Conservation (phyloP, 805 yeast genomes). For the Metschnikowia dekortorum region DNA sequence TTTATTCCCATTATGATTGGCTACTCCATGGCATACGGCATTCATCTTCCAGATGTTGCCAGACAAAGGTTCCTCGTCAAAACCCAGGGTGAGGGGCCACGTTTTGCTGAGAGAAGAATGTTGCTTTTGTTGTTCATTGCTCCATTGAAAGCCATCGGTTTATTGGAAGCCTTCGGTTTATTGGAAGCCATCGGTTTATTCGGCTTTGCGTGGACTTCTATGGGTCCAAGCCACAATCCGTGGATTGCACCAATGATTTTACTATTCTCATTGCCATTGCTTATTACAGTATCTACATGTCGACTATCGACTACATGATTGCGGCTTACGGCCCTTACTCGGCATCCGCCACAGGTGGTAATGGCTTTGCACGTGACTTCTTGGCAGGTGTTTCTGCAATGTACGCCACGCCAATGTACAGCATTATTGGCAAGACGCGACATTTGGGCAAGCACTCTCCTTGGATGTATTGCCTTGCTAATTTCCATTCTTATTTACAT, state of each 20-base stretch:
- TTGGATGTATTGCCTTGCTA: slow-evolving; percentile 30
- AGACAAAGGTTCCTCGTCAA: slow-evolving; percentile 25
- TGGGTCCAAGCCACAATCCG: slow-evolving; percentile 33
- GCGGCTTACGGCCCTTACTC: slow-evolving; percentile 41
- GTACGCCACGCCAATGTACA: slow-evolving; percentile 36
- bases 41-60: slow-evolving; percentile 30
- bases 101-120: slow-evolving; percentile 27
- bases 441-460: slow-evolving; percentile 39
- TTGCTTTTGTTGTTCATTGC: slow-evolving; percentile 33
- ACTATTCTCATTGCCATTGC: slow-evolving; percentile 36
- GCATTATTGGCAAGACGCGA: slow-evolving; percentile 24
- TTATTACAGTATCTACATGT: slow-evolving; percentile 38
- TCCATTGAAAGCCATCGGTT: slow-evolving; percentile 35
- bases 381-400: slow-evolving; percentile 37
- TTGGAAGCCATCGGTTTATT: slow-evolving; percentile 36
- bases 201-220: slow-evolving; percentile 40
- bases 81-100: slow-evolving; percentile 23
- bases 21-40: slow-evolving; percentile 30
- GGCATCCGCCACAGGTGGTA: slow-evolving; percentile 43
- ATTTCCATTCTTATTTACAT: slow-evolving; percentile 35
- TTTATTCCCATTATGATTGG: slow-evolving; percentile 33
- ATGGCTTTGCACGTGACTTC: slow-evolving; percentile 40
- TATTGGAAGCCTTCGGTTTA: slow-evolving; percentile 29
- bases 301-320: slow-evolving; percentile 42
- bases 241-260: slow-evolving; percentile 40